Percentiles rank a stretch among this genome's conserved stretches.
Evolutionary conservation across 169 alveolate genomes (phyloP).

Genomic region (Cytauxzoon felis): DNA sequence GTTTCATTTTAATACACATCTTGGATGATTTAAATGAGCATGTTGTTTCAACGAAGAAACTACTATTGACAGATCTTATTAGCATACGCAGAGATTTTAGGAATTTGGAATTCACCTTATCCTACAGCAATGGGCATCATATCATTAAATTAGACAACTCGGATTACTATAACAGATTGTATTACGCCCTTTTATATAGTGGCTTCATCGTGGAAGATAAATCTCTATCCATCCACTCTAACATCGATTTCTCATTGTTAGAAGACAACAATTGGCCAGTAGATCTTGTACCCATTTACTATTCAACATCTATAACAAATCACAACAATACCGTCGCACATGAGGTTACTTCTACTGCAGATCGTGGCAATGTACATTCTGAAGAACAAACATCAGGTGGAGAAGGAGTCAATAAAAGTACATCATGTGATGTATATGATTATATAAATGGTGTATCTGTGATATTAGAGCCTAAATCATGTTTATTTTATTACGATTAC

Average conservation of each 20-base stretch:
- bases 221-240: constrained; percentile 26
- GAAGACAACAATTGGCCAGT: constrained; percentile 1
- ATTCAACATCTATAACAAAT: not conserved
- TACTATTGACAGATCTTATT: not conserved
- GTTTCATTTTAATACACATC: constrained; percentile 2
- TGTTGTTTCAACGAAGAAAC: not conserved
- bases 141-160: constrained; percentile 1
- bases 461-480: too few species aligned
- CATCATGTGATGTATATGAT: not conserved
- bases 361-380: not conserved
- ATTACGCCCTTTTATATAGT: constrained; percentile 72
- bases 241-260: constrained; percentile 13
- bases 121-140: constrained; percentile 14
- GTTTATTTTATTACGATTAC: constrained; percentile 13
- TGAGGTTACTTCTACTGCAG: too few species aligned
- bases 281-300: not conserved
- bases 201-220: constrained; percentile 62
- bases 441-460: not conserved
- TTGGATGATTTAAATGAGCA: constrained; percentile 3
- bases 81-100: not conserved
- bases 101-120: constrained; percentile 23
- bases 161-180: constrained; percentile 45
- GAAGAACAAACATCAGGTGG: not conserved
- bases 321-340: too few species aligned
- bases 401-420: not conserved